A percentile compares a stretch with the other conserved stretches of the same genome.
These are phyloP conservation scores for Marvania coccoides DNA, from an alignment of 139 green algal genomes.

Conservation along the genomic window DNA sequence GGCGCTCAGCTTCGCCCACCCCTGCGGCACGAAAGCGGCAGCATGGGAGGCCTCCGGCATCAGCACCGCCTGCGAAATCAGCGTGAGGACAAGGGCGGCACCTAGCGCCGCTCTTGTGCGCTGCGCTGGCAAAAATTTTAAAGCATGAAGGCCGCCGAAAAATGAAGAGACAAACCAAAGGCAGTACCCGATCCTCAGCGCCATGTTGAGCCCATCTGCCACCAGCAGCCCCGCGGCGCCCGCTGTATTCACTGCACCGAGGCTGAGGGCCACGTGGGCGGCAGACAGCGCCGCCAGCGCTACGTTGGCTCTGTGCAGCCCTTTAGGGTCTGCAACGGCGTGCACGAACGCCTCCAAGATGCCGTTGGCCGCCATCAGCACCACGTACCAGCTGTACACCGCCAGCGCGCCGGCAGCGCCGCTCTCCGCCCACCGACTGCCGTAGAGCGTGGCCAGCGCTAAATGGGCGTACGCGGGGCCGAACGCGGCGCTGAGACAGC, in stretches of 20 bases:
- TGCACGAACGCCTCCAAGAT: conserved; percentile 81
- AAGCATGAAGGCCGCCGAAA: neutral
- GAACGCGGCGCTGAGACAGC: conserved; percentile 57
- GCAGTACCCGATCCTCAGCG: conserved; percentile 63
- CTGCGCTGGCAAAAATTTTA: neutral
- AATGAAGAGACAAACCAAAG: conserved; percentile 31
- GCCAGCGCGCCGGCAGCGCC: conserved; percentile 62
- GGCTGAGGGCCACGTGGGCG: conserved; percentile 45
- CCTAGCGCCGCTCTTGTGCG: neutral
- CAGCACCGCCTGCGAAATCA: neutral
- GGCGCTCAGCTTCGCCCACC: conserved; percentile 24
- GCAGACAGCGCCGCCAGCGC: conserved; percentile 43
- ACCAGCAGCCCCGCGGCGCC: conserved; percentile 56
- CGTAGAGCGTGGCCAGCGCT: conserved; percentile 66
- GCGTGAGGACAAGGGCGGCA: neutral
- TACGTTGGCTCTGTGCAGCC: conserved; percentile 47
- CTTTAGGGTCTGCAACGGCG: conserved; percentile 36
- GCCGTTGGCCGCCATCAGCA: conserved; percentile 66
- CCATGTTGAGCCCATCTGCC: conserved; percentile 70
- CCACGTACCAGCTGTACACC: conserved; percentile 69
- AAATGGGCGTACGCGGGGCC: conserved; percentile 67
- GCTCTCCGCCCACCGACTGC: conserved; percentile 52
- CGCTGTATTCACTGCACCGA: conserved; percentile 17
- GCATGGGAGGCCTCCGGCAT: neutral
- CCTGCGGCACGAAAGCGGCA: neutral